Percentiles rank a stretch among this genome's conserved stretches.
These are phyloP conservation scores for Ustilago shanxiensis DNA, from an alignment of 1,284 basidiomycete genomes.

Conservation along the genomic window DNA sequence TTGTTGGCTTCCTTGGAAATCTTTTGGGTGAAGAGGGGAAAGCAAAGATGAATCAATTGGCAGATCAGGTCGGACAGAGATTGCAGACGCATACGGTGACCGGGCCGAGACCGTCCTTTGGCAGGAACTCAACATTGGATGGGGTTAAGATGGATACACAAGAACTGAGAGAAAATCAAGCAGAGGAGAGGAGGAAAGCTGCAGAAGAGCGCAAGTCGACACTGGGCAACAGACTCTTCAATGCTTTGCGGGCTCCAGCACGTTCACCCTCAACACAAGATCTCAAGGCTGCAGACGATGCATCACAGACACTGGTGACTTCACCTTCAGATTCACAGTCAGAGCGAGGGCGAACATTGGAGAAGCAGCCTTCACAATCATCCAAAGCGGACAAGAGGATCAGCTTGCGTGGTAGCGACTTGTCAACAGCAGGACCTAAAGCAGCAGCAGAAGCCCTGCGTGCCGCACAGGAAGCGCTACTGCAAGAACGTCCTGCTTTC, in stretches of 20 bases:
- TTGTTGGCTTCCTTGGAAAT: conserved; percentile 67
- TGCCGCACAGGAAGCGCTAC: conserved; percentile 57
- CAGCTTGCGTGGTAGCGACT: conserved; percentile 50
- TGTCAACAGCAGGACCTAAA: conserved; percentile 53
- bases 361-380: conserved; percentile 21
- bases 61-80: conserved; percentile 65
- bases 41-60: conserved; percentile 66
- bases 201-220: conserved; percentile 40
- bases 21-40: conserved; percentile 68
- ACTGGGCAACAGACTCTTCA: conserved; percentile 54
- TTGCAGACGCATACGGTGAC: conserved; percentile 66
- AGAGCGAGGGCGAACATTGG: conserved; percentile 34
- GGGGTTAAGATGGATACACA: conserved; percentile 54
- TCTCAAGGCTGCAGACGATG: conserved; percentile 24
- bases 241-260: conserved; percentile 40
- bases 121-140: conserved; percentile 48
- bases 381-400: conserved; percentile 38
- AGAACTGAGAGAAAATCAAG: conserved; percentile 56
- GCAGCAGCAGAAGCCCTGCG: conserved; percentile 59
- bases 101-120: conserved; percentile 67
- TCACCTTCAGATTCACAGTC: conserved; percentile 10
- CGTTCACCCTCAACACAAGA: conserved; percentile 35
- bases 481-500: conserved; percentile 59
- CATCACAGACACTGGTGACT: background rate
- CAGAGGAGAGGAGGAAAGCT: conserved; percentile 37